These are phyloP conservation scores for Acacia confusa DNA, from an alignment of 306 rosid species.

Conservation along the genomic window DNA sequence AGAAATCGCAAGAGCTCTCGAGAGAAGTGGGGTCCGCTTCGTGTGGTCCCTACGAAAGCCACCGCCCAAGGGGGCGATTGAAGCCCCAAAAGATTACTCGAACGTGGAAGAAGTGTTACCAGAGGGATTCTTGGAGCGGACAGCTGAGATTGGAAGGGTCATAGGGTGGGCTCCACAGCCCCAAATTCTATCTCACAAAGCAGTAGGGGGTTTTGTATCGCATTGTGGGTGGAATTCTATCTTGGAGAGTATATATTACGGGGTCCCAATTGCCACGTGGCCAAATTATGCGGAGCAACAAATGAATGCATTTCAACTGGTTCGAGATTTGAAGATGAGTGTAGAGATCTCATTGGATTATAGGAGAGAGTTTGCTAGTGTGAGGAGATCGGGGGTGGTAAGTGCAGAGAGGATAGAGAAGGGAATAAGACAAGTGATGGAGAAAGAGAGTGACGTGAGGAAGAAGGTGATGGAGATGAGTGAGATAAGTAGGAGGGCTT, in stretches of 20 bases:
- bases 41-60: conserved; percentile 2
- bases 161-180: neutral
- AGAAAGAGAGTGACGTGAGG: neutral
- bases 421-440: conserved; percentile 19
- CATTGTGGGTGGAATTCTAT: neutral
- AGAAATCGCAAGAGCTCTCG: neutral
- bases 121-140: neutral
- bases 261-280: neutral
- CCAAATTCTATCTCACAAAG: neutral
- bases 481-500: neutral
- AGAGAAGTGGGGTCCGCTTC: neutral
- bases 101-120: neutral
- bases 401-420: neutral
- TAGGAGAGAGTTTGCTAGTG: too few relatives aligned
- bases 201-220: neutral
- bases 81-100: neutral
- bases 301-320: neutral
- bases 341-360: neutral
- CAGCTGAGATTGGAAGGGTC: neutral
- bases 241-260: neutral
- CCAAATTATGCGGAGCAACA: neutral
- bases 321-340: neutral
- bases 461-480: neutral
- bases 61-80: neutral
- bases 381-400: conserved; percentile 1